Base-by-base conservation (phyloP, 2,329 filamentous ascomycete species). In the Monosporascus ibericus region DNA sequence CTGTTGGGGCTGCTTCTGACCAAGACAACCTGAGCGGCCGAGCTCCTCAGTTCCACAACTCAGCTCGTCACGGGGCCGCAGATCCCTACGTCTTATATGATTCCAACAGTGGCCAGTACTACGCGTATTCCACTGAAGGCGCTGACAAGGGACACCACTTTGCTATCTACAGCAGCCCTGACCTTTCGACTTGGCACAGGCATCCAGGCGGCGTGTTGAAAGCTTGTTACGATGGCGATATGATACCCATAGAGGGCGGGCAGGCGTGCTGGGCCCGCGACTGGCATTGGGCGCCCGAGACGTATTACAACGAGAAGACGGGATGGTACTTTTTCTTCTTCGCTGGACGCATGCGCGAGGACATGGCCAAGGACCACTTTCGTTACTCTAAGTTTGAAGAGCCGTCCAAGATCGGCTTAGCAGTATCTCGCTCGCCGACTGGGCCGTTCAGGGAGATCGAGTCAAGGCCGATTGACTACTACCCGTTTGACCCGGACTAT, bases 311-410 rank as follows among this genome's bases (percentile, higher is more conserved):
- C 39, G 62, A 66, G 22, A 59, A 62, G 54, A 70, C 68, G 3
- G 68, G 65, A 9, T 70, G 68, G 68, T 70, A 70, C 49, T 70
- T 68, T 42, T 68, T 70, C 58, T 65, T 70, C 59, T 70, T 68
- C 36, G 66, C 68, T 14, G 68, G 64, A 1, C 65, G 68, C 5
- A 54, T 70, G 37, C 66, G 61, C 30, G 60, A 67, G 50, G 63
- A 70, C 42, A 20, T 68, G 49, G 46, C 68, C 9, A 66, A 65
- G 44, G 58, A 65, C 48, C 56, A 70, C 49, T 70, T 70, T 47
- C 61, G 63, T 27, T 70, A 69, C 56, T 66, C 65, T 3, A 48
- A 54, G 4, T 70, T 70, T 48, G 68, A 70, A 22, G 68, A 70
- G 53, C 68, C 68, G 3, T 68, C 64, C 20, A 70, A 70, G 55